A percentile compares a stretch with the other conserved stretches of the same genome.
phyloP scores from a whole-genome alignment of 805 yeast genomes.

The Monosporozyma aerobia region DNA sequence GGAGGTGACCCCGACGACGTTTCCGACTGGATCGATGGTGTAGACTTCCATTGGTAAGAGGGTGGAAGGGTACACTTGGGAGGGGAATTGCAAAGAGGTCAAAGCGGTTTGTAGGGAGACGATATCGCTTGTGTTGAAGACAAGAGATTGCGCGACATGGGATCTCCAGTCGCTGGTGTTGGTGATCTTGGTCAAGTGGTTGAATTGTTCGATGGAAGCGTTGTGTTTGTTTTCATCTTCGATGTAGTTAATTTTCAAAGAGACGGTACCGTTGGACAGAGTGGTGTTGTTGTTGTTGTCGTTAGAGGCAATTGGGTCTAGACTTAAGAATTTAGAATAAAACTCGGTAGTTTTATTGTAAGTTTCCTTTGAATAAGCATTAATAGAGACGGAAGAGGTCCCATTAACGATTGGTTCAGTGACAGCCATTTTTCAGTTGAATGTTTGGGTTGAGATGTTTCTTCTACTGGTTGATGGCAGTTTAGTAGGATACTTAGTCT shows the following conservation, averaged over 20 bases:
- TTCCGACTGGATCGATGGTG: slow-evolving; percentile 76
- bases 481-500: too few species aligned
- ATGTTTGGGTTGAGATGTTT: background rate
- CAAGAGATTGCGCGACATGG: slow-evolving; percentile 32
- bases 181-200: slow-evolving; percentile 1
- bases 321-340: slow-evolving; percentile 32
- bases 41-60: slow-evolving; percentile 68
- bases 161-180: slow-evolving; percentile 43
- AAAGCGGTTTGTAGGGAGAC: slow-evolving; percentile 21
- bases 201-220: slow-evolving; percentile 21
- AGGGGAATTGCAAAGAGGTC: slow-evolving; percentile 26
- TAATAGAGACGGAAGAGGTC: slow-evolving; percentile 41
- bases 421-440: background rate
- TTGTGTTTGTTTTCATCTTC: slow-evolving; percentile 13
- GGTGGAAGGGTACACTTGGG: slow-evolving; percentile 62
- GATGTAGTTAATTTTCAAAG: slow-evolving; percentile 22
- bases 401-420: slow-evolving; percentile 39
- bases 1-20: slow-evolving; percentile 69
- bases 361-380: slow-evolving; percentile 41
- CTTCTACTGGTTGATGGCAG: too few species aligned
- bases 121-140: slow-evolving; percentile 29
- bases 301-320: slow-evolving; percentile 6
- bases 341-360: slow-evolving; percentile 43
- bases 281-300: slow-evolving; percentile 4
- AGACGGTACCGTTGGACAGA: slow-evolving; percentile 18